Evolutionary conservation across 768 basidiomycete species (phyloP), one percentile per base, ranked within the genome.

Genomic region (Amanita muscaria): DNA sequence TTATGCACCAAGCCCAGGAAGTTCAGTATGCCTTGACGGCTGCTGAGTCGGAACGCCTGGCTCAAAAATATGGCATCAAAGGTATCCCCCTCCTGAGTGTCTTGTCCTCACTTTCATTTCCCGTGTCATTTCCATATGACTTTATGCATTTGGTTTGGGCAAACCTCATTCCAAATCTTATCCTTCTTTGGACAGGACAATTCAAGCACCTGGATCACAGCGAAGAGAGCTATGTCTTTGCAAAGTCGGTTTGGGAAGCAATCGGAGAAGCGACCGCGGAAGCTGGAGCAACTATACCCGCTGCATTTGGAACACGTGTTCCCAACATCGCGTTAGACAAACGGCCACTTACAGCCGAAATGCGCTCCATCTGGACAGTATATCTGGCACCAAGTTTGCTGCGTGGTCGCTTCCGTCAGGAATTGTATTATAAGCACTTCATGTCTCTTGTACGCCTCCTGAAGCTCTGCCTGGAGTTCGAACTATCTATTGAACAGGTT

Each of bases 121-220:
- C 73, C 1, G 1, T 5, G 1, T 65, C 64, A 0, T 64, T 71
- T 25, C 73, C 69, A 0, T 64, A 61, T 47, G 71, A 76, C 35
- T 70, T 72, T 53, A 74, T 74, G 67, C 72, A 76, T 39, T 56
- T 69, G 0, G 50, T 54, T 64, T 1, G 71, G 66, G 66, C 65
- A 61, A n/a, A n/a, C n/a, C n/a, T n/a, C n/a, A n/a, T n/a, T n/a
- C n/a, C n/a, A n/a, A n/a, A n/a, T n/a, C n/a, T n/a, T n/a, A n/a
- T n/a, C n/a, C n/a, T n/a, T n/a, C n/a, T n/a, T n/a, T n/a, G n/a
- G n/a, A n/a, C n/a, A 2, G 67, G 65, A 0, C 46, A 51, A 2
- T 68, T 58, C 56, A 69, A 69, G 47, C 59, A 50, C 0, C 52
- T 67, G 2, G 57, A 65, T 25, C 35, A 52, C 18, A 35, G 49